phyloP scores from a whole-genome alignment of 108 stramenopile genomes.

The Cyclotella choctawhatcheeana region DNA sequence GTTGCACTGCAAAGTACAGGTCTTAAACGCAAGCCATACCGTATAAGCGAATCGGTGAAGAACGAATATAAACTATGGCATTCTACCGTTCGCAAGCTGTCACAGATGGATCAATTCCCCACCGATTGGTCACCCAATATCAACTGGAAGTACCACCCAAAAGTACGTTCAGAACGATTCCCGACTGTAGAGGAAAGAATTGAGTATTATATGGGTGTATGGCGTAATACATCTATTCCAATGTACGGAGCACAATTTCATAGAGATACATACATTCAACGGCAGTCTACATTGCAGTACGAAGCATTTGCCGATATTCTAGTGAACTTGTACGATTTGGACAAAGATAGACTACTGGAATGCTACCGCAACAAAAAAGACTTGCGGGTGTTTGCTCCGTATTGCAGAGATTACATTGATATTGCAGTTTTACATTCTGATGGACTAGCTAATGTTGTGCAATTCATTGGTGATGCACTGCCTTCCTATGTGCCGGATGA shows the following conservation, averaged over 20 bases:
- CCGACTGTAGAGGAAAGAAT: conserved; percentile 37
- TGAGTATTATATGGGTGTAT: conserved; percentile 53
- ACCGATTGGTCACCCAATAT: conserved; percentile 33
- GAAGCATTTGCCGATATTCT: conserved; percentile 38
- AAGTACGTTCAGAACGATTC: conserved; percentile 34
- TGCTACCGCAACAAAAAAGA: conserved; percentile 47
- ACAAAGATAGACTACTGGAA: conserved; percentile 17
- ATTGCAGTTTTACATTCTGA: conserved; percentile 46
- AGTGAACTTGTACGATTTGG: conserved; percentile 47
- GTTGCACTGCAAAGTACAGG: not conserved
- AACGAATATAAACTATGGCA: conserved; percentile 46
- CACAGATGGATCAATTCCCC: conserved; percentile 28
- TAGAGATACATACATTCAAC: conserved; percentile 35
- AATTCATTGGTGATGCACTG: conserved; percentile 44
- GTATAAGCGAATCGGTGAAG: conserved; percentile 21
- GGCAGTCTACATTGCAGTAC: conserved; percentile 47
- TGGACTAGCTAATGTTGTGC: conserved; percentile 44
- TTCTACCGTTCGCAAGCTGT: conserved; percentile 28
- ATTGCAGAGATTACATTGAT: conserved; percentile 55
- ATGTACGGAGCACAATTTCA: conserved; percentile 43
- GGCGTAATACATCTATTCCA: conserved; percentile 40
- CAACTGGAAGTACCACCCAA: conserved; percentile 38
- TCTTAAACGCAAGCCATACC: conserved; percentile 7
- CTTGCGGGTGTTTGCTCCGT: conserved; percentile 32
- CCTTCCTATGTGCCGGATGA: conserved; percentile 30